Conservation (phyloP, 495 filamentous ascomycete species). For the Talaromyces stipitatus region DNA sequence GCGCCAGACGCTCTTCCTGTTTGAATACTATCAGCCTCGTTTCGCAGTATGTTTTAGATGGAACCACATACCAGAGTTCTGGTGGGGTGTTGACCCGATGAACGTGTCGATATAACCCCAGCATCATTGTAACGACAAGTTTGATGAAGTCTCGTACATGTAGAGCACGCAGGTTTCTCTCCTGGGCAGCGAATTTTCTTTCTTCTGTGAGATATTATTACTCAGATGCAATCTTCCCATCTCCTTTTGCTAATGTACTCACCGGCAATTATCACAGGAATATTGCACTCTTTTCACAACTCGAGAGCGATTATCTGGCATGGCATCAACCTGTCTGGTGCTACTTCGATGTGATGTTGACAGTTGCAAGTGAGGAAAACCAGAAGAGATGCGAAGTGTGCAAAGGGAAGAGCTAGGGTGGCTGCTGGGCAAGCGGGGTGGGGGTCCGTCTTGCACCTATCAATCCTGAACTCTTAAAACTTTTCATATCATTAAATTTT, state of each 20-base stretch:
- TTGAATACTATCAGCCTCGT: conserved; percentile 11
- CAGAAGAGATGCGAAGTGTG: not conserved
- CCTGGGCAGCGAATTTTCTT: conserved; percentile 43
- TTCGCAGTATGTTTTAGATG: not conserved
- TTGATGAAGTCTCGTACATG: conserved; percentile 36
- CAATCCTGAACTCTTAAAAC: too few relatives aligned
- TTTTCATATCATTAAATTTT: too few relatives aligned
- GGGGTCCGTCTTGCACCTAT: not conserved
- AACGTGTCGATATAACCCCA: not conserved
- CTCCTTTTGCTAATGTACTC: not conserved
- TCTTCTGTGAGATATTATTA: conserved; percentile 17
- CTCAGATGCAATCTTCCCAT: not conserved
- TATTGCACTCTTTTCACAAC: not conserved
- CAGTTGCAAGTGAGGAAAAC: not conserved
- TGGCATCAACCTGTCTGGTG: not conserved
- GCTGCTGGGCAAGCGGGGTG: not conserved
- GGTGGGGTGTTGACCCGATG: conserved; percentile 15
- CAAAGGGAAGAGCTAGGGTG: not conserved
- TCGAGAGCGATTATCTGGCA: not conserved
- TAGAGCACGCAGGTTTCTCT: conserved; percentile 39
- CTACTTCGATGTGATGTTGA: not conserved
- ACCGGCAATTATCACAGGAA: conserved; percentile 6
- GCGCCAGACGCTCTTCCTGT: conserved; percentile 37
- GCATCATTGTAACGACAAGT: conserved; percentile 29
- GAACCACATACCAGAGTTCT: conserved; percentile 21